Percentiles rank a stretch among this genome's conserved stretches.
Evolutionary conservation across 202 grass and related monocot genomes (phyloP).

Genomic region (Setaria viridis): DNA sequence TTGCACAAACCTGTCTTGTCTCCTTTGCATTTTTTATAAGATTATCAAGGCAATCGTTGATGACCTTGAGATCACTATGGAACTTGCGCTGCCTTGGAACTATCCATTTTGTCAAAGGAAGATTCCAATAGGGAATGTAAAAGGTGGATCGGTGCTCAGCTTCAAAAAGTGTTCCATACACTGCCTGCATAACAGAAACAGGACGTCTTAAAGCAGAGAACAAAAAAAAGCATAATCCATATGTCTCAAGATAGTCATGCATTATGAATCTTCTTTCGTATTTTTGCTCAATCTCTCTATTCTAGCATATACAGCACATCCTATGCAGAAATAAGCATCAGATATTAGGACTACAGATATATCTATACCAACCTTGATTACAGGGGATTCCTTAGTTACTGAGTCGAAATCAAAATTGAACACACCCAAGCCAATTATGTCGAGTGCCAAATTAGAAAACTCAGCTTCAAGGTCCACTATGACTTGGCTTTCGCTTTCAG

Average conservation of each 20-base stretch:
- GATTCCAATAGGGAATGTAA: conserved; percentile 98
- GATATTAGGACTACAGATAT: conserved; percentile 38
- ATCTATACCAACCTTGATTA: conserved; percentile 79
- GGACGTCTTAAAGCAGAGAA: conserved; percentile 10
- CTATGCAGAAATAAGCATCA: conserved; percentile 20
- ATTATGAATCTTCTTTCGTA: conserved; percentile 1
- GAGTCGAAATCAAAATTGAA: conserved; percentile 99
- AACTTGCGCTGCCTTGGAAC: conserved; percentile 92
- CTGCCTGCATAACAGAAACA: conserved; percentile 60
- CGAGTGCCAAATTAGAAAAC: conserved; percentile 96
- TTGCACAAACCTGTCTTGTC: conserved; percentile 75
- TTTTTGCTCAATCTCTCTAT: background rate
- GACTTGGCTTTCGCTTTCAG: conserved; percentile 47
- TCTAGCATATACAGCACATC: conserved; percentile 11
- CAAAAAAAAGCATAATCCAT: conserved; percentile 10
- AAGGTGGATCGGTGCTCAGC: conserved; percentile 97
- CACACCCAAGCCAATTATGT: conserved; percentile 94
- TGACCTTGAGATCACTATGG: conserved; percentile 86
- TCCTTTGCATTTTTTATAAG: conserved; percentile 98
- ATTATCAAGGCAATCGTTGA: conserved; percentile 91
- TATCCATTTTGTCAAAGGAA: conserved; percentile 86
- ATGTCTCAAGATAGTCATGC: background rate
- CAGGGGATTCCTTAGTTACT: conserved; percentile 96
- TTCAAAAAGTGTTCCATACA: conserved; percentile 98
- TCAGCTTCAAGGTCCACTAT: conserved; percentile 91